Conservation (phyloP, 495 filamentous ascomycete genomes). For the Trichoderma virens region DNA sequence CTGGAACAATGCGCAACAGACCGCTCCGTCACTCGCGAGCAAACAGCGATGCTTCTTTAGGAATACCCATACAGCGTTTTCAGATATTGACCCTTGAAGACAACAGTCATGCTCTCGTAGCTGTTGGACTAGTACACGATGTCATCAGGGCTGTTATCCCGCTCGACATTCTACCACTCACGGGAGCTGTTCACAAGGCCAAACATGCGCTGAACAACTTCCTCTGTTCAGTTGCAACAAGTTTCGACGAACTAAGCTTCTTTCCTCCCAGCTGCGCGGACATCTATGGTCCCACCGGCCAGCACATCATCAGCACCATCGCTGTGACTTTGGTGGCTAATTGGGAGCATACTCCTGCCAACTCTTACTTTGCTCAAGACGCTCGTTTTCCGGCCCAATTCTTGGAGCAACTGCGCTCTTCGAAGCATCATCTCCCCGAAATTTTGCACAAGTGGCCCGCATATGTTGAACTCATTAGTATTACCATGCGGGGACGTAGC, state of each 20-base stretch:
- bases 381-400: neutral
- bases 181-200: neutral
- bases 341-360: neutral
- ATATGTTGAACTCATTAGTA: slow-evolving; percentile 11
- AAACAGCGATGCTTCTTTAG: neutral
- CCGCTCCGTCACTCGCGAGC: slow-evolving; percentile 7
- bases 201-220: neutral
- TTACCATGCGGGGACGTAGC: slow-evolving; percentile 13
- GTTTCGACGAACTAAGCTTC: neutral
- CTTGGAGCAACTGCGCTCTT: neutral
- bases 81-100: neutral
- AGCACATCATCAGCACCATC: neutral
- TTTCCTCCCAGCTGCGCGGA: neutral
- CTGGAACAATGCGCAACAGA: neutral
- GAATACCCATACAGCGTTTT: neutral
- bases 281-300: neutral
- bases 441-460: slow-evolving; percentile 14
- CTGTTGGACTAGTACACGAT: neutral
- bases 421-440: slow-evolving; percentile 9
- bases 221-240: neutral
- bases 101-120: neutral
- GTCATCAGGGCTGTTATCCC: neutral
- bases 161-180: neutral
- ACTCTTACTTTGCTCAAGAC: neutral
- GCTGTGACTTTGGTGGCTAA: neutral